Evolutionary conservation across 768 basidiomycete species (phyloP).

Genomic region (Suillus bovinus): DNA sequence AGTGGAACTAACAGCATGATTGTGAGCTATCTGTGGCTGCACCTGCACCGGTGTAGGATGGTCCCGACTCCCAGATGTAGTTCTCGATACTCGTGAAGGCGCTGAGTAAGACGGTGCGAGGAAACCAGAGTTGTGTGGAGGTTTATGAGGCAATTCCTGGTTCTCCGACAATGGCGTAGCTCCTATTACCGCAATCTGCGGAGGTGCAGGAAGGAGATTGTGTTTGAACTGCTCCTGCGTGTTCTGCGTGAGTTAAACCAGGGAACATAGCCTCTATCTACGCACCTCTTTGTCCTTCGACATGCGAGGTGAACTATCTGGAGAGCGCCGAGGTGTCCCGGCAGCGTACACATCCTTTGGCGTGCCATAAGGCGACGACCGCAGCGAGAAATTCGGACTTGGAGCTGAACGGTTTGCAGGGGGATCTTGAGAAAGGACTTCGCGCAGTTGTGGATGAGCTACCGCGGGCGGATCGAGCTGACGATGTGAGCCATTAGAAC

Average conservation of each 20-base stretch:
- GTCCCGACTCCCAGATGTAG: conserved; percentile 24
- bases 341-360: conserved; percentile 19
- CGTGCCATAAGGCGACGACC: conserved; percentile 22
- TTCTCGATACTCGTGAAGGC: conserved; percentile 26
- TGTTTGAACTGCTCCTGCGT: conserved; percentile 21
- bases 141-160: conserved; percentile 24
- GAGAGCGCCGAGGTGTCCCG: conserved; percentile 24
- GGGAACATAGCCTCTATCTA: neutral
- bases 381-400: conserved; percentile 24
- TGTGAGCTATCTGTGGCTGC: neutral
- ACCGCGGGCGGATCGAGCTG: conserved; percentile 20
- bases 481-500: conserved; percentile 18
- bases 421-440: conserved; percentile 33
- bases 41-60: conserved; percentile 19
- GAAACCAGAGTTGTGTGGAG: conserved; percentile 23
- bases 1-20: conserved; percentile 11
- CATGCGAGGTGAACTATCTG: conserved; percentile 24
- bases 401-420: conserved; percentile 21
- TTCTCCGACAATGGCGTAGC: conserved; percentile 25
- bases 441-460: conserved; percentile 28
- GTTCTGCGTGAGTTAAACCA: conserved; percentile 14
- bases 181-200: conserved; percentile 33
- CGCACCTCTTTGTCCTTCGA: conserved; percentile 28
- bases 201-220: conserved; percentile 20
- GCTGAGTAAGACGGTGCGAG: conserved; percentile 30